Base-by-base conservation (phyloP, 352 stramenopile genomes). In the Phytophthora litchii region DNA sequence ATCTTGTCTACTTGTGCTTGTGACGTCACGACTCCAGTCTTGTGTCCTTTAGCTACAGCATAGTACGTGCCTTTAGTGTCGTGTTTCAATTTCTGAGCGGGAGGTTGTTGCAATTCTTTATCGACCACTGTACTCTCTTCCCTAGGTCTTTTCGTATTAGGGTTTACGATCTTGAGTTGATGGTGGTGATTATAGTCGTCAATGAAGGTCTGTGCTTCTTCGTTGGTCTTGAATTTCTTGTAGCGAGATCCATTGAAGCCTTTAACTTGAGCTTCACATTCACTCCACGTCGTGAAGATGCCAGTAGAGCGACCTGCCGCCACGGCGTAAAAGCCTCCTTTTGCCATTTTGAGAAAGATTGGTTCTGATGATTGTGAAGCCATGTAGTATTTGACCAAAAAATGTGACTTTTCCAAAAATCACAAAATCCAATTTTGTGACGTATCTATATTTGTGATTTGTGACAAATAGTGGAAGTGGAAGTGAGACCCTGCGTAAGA, bases 211-310 rank as follows among this genome's bases (percentile, higher is more conserved):
- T 79, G 56, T 5, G 85, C 85, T 36, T 91, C 67, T 8, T 42
- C 44, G 23, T 64, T 19, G 4, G 70, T 82, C 27, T 73, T 52
- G 55, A 92, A 91, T 47, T 90, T 91, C 58, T 94, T 91, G 57
- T 67, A 91, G 13, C 48, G 64, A 17, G 72, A 69, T 12, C 70
- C 72, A 10, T 46, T 45, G 43, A 85, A 89, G 14, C 80, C 77
- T 51, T 85, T 79, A 10, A 94, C 78, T 37, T 86, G 69, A 32
- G 67, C 65, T 46, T 92, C 51, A 20, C 55, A 67, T 45, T 71
- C 61, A 3, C 21, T 21, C 85, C 82, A 94, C 6, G 78, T 75
- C 16, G 43, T 63, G 63, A 83, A 92, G 38, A 94, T 51, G 36
- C 82, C 85, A 0, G 64, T 72, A 0, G 40, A 59, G n/a, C 82